phyloP scores from a whole-genome alignment of 495 filamentous ascomycete genomes.

The Penicillium steckii region DNA sequence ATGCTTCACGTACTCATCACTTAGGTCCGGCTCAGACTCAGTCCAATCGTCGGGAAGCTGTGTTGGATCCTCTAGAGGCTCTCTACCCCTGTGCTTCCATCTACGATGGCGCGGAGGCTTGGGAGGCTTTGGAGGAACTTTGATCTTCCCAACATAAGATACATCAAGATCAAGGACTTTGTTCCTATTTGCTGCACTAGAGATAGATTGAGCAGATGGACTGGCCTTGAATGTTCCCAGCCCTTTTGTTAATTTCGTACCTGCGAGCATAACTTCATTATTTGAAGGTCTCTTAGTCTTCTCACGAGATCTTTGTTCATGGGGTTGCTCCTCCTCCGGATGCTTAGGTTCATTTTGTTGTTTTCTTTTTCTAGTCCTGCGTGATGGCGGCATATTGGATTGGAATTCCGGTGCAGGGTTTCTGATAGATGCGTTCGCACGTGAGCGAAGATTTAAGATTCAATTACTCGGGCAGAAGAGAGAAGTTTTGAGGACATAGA shows the following conservation, averaged over 20 bases:
- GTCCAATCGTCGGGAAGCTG: background rate
- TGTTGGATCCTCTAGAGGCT: background rate
- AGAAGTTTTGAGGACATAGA: too few species aligned
- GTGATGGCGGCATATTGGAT: background rate
- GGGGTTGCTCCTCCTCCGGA: background rate
- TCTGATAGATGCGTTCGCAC: too few species aligned
- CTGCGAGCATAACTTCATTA: background rate
- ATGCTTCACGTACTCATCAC: background rate
- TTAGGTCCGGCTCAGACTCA: background rate
- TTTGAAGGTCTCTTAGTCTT: background rate
- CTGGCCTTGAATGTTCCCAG: background rate
- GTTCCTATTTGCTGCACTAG: background rate
- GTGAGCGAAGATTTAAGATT: too few species aligned
- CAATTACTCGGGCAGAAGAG: too few species aligned
- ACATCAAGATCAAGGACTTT: background rate
- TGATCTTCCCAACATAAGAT: background rate
- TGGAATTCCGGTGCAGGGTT: too few species aligned
- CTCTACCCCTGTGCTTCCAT: constrained; percentile 1
- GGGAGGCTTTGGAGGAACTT: background rate
- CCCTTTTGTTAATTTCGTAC: background rate
- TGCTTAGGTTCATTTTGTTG: background rate
- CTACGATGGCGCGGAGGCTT: background rate
- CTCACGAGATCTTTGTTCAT: background rate
- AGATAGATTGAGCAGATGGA: background rate
- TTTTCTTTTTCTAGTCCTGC: background rate